Evolutionary conservation across 768 basidiomycete genomes (phyloP).

Genomic region (Omphalotus guepiniiformis): DNA sequence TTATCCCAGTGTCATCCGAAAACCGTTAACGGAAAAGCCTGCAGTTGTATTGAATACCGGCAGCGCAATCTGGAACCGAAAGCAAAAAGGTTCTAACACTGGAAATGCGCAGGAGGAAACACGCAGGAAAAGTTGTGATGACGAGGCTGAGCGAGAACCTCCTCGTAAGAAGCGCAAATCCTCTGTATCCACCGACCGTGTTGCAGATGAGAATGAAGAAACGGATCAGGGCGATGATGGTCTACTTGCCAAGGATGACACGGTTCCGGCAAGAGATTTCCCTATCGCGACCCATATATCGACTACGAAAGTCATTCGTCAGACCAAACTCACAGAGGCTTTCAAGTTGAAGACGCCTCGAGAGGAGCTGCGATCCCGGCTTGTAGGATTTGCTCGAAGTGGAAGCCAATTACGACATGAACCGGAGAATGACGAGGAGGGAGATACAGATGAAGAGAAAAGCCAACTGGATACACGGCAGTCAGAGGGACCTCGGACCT

Average conservation of each 20-base stretch:
- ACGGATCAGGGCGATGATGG: neutral
- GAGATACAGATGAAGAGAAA: conserved; percentile 17
- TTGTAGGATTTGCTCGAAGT: conserved; percentile 51
- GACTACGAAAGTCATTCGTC: neutral
- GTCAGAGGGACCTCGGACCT: conserved; percentile 6
- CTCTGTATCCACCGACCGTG: neutral
- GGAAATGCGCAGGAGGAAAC: neutral
- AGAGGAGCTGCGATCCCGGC: conserved; percentile 13
- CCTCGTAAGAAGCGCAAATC: conserved; percentile 7
- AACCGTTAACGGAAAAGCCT: conserved; percentile 67
- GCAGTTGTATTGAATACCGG: neutral
- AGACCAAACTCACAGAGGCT: neutral
- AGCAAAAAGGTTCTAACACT: neutral
- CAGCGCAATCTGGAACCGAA: conserved; percentile 4
- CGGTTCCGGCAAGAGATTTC: neutral
- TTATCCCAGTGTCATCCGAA: conserved; percentile 82
- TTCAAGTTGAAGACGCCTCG: neutral
- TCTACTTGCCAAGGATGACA: neutral
- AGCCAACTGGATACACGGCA: conserved; percentile 18
- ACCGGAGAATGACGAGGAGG: conserved; percentile 16
- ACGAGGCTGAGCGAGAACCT: neutral
- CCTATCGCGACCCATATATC: neutral
- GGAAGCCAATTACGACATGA: conserved; percentile 33
- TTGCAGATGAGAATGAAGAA: neutral
- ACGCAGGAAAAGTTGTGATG: neutral